These are phyloP conservation scores for Hypoxylon sp. DNA, from an alignment of 2,329 filamentous ascomycete genomes.

Conservation along the genomic window DNA sequence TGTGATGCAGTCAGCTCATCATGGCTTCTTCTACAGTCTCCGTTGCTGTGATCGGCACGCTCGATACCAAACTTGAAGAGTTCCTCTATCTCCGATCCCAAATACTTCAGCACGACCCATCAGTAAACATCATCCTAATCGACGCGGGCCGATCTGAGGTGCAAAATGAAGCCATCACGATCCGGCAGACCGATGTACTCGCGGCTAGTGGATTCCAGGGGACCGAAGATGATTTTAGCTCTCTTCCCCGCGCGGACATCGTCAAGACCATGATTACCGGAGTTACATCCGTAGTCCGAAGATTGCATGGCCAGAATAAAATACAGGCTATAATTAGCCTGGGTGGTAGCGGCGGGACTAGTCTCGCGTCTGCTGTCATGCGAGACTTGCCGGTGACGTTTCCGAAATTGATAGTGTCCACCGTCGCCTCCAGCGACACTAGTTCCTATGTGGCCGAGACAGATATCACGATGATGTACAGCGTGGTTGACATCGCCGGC, in stretches of 20 bases:
- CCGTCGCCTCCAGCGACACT: slow-evolving; percentile 73
- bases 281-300: slow-evolving; percentile 53
- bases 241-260: slow-evolving; percentile 61
- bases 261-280: slow-evolving; percentile 63
- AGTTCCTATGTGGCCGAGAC: slow-evolving; percentile 71
- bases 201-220: slow-evolving; percentile 51
- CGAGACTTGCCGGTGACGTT: slow-evolving; percentile 69
- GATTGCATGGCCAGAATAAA: slow-evolving; percentile 47
- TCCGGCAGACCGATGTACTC: slow-evolving; percentile 36
- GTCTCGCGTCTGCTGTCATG: slow-evolving; percentile 69
- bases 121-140: slow-evolving; percentile 56
- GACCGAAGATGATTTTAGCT: slow-evolving; percentile 46
- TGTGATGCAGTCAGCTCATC: neutral
- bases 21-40: slow-evolving; percentile 33
- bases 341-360: slow-evolving; percentile 71
- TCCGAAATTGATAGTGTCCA: slow-evolving; percentile 75
- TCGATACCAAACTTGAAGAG: slow-evolving; percentile 70
- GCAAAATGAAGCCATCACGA: slow-evolving; percentile 54
- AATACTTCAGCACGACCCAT: slow-evolving; percentile 49
- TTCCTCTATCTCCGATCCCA: slow-evolving; percentile 59
- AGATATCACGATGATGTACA: slow-evolving; percentile 76
- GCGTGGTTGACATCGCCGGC: slow-evolving; percentile 75
- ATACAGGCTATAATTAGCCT: slow-evolving; percentile 67
- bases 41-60: slow-evolving; percentile 64
- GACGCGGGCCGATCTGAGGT: slow-evolving; percentile 62